phyloP scores from a whole-genome alignment of 345 rosid species.

The Lumnitzera littorea region DNA sequence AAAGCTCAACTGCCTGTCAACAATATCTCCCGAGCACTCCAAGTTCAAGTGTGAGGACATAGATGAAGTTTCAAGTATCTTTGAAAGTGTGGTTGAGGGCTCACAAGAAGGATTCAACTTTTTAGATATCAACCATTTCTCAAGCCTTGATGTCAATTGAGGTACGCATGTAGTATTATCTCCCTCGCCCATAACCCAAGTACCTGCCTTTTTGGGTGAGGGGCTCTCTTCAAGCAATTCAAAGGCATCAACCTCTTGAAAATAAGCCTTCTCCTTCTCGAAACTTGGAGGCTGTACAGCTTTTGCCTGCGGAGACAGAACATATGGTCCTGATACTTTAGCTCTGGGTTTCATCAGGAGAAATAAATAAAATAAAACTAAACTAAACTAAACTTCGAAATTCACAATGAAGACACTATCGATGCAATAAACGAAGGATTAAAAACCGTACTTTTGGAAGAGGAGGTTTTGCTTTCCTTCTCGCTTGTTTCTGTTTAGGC shows the following conservation, averaged over 20 bases:
- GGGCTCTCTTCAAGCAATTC: slow-evolving; percentile 96
- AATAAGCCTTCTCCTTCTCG: slow-evolving; percentile 67
- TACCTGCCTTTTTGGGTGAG: slow-evolving; percentile 67
- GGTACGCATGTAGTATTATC: slow-evolving; percentile 33
- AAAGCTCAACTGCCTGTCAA: slow-evolving; percentile 16
- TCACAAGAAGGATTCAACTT: slow-evolving; percentile 40
- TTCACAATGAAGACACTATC: not conserved
- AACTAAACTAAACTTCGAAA: not conserved
- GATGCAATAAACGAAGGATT: not conserved
- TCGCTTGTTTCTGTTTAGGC: slow-evolving; percentile 44
- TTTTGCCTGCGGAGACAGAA: slow-evolving; percentile 38
- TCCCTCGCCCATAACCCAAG: slow-evolving; percentile 56
- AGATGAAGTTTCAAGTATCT: slow-evolving; percentile 60
- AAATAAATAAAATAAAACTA: not conserved
- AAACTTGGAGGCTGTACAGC: slow-evolving; percentile 40
- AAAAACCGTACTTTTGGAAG: slow-evolving; percentile 46
- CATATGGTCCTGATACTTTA: not conserved
- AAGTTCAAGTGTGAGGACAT: slow-evolving; percentile 19
- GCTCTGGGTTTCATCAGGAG: not conserved
- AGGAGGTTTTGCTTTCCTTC: slow-evolving; percentile 56
- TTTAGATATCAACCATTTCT: slow-evolving; percentile 66
- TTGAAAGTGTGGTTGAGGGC: slow-evolving; percentile 72
- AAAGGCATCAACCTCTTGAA: slow-evolving; percentile 84
- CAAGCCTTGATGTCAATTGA: slow-evolving; percentile 55
- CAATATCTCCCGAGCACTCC: slow-evolving; percentile 39